Conservation (phyloP, 2,329 filamentous ascomycete genomes). For the Alternaria sp. region DNA sequence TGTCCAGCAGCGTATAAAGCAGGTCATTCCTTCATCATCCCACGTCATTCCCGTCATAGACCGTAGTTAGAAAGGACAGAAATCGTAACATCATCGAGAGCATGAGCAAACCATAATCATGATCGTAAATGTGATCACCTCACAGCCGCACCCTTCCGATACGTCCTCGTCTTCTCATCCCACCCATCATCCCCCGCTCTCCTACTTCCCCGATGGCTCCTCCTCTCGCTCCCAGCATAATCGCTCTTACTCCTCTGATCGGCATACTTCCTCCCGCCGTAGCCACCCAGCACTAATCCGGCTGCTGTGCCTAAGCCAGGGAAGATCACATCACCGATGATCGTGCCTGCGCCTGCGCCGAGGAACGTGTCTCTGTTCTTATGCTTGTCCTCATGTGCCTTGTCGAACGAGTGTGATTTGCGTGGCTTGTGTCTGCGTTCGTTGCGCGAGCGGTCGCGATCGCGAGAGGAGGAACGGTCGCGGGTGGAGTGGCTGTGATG, state of each 20-base stretch:
- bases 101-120: background rate
- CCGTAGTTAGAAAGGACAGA: background rate
- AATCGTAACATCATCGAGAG: background rate
- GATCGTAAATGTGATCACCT: conserved; percentile 40
- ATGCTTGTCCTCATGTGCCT: conserved; percentile 20
- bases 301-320: conserved; percentile 51
- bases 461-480: conserved; percentile 16
- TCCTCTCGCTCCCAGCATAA: conserved; percentile 8
- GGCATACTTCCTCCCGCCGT: conserved; percentile 51
- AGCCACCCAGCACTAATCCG: conserved; percentile 50
- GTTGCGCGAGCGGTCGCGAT: background rate
- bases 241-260: conserved; percentile 40
- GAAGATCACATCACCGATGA: conserved; percentile 54
- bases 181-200: conserved; percentile 43
- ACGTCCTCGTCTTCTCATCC: conserved; percentile 44
- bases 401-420: conserved; percentile 6
- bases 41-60: background rate
- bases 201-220: conserved; percentile 43
- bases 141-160: conserved; percentile 65
- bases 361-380: conserved; percentile 51
- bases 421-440: background rate
- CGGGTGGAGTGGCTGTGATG: conserved; percentile 6
- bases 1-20: conserved; percentile 5
- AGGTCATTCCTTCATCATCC: background rate
- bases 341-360: conserved; percentile 52